These are phyloP conservation scores for Ganoderma lingzhi DNA, from an alignment of 1,284 basidiomycete species.

Conservation along the genomic window DNA sequence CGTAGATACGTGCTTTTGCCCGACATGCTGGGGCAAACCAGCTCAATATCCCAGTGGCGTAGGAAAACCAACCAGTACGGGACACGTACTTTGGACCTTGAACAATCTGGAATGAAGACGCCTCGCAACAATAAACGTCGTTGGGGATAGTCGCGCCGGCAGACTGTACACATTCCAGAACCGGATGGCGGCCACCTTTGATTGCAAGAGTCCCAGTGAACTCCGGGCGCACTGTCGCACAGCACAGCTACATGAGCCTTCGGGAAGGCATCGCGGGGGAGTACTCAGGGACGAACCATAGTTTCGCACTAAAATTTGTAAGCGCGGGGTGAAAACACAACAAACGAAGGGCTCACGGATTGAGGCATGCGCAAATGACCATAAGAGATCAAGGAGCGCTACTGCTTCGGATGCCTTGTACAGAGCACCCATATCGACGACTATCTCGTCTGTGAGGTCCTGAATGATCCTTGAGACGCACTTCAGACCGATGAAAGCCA, in stretches of 20 bases:
- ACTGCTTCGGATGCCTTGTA: conserved; percentile 92
- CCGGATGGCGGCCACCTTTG: conserved; percentile 86
- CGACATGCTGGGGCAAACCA: conserved; percentile 33
- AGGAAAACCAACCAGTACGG: not conserved
- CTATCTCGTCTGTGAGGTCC: conserved; percentile 70
- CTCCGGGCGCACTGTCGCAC: conserved; percentile 80
- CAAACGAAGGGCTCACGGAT: conserved; percentile 59
- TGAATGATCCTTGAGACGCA: conserved; percentile 66
- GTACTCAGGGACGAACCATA: conserved; percentile 58
- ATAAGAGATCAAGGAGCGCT: conserved; percentile 86
- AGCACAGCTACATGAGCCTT: not conserved
- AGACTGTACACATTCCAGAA: conserved; percentile 79
- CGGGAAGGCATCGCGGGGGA: not conserved
- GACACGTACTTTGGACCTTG: conserved; percentile 84
- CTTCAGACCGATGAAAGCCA: not conserved
- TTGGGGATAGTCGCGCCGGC: conserved; percentile 82
- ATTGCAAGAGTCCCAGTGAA: conserved; percentile 88
- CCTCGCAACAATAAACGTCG: conserved; percentile 85
- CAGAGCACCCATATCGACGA: conserved; percentile 75
- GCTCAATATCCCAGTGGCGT: not conserved
- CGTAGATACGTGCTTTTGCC: conserved; percentile 94
- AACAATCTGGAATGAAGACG: conserved; percentile 87
- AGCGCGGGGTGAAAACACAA: not conserved
- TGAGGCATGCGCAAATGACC: conserved; percentile 85
- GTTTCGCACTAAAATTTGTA: conserved; percentile 60